Evolutionary conservation across 495 filamentous ascomycete species (phyloP).

Genomic region (Pseudomonodictys pantanalensis): DNA sequence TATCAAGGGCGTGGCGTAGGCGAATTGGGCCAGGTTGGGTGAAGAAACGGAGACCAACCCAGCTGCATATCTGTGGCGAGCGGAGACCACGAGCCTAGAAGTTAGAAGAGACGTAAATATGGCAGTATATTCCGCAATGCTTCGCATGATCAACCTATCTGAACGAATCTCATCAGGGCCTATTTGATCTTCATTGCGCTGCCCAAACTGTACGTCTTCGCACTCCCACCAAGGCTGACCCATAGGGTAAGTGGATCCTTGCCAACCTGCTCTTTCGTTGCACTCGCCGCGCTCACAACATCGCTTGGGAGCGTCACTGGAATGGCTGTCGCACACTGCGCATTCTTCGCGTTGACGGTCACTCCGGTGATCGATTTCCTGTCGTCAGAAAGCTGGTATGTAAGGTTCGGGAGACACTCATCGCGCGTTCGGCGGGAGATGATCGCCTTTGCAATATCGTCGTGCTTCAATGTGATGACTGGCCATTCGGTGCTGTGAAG

Average conservation of each 20-base stretch:
- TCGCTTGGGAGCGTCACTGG: slow-evolving; percentile 56
- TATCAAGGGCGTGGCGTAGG: too few relatives aligned
- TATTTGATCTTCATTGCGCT: slow-evolving; percentile 5
- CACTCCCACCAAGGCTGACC: slow-evolving; percentile 52
- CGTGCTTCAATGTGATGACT: slow-evolving; percentile 54
- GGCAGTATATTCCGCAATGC: too few relatives aligned
- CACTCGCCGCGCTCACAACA: slow-evolving; percentile 40
- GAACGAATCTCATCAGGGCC: too few relatives aligned
- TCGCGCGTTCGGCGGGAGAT: slow-evolving; percentile 54
- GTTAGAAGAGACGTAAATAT: too few relatives aligned
- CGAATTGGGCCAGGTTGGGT: too few relatives aligned
- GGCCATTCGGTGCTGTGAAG: slow-evolving; percentile 51
- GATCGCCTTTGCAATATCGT: slow-evolving; percentile 54
- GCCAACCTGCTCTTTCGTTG: slow-evolving; percentile 54
- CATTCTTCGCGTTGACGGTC: slow-evolving; percentile 50
- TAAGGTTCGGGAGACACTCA: slow-evolving; percentile 51
- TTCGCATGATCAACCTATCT: too few relatives aligned
- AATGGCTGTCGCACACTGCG: slow-evolving; percentile 52
- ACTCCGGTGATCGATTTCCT: slow-evolving; percentile 49
- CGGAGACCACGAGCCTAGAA: too few relatives aligned
- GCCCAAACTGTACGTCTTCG: slow-evolving; percentile 50
- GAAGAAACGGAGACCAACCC: too few relatives aligned
- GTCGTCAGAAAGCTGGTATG: slow-evolving; percentile 46
- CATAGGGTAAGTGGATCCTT: slow-evolving; percentile 59
- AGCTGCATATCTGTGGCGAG: too few relatives aligned